Percentiles rank a stretch among this genome's conserved stretches.
Conservation (phyloP, 257 asterid species). For the Fraxinus quadrangulata region DNA sequence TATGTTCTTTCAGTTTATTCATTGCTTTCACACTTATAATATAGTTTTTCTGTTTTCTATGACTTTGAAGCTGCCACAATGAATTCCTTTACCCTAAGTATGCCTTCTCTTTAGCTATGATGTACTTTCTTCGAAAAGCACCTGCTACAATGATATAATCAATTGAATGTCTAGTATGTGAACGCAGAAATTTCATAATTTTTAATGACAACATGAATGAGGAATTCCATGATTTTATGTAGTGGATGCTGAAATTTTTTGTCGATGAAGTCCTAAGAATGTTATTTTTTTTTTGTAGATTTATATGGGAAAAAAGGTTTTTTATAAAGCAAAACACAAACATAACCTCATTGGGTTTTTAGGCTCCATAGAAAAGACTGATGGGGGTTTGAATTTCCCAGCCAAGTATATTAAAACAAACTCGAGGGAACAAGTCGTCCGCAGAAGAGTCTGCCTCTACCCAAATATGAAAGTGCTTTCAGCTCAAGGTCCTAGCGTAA, state of each 20-base stretch:
- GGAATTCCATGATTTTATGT: background rate
- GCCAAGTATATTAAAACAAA: no score
- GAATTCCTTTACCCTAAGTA: background rate
- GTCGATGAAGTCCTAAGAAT: conserved; percentile 7
- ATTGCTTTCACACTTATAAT: conserved; percentile 18
- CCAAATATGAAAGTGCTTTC: no score
- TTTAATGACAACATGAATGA: conserved; percentile 1
- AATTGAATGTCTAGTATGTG: background rate
- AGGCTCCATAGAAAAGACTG: no score
- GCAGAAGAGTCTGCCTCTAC: no score
- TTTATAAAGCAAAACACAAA: no score
- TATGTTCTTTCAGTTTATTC: conserved; percentile 8
- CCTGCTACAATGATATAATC: background rate
- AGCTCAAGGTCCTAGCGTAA: no score
- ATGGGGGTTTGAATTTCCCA: no score
- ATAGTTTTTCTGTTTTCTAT: conserved; percentile 10
- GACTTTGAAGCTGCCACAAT: conserved; percentile 10
- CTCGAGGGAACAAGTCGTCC: no score
- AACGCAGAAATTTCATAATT: background rate
- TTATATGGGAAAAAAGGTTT: background rate
- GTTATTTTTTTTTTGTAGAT: background rate
- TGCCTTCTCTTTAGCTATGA: conserved; percentile 5
- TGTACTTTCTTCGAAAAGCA: background rate
- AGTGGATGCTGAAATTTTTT: conserved; percentile 11
- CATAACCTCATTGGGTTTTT: no score